Base-by-base conservation (phyloP, 352 stramenopile species). In the Pythium dissotocum region DNA sequence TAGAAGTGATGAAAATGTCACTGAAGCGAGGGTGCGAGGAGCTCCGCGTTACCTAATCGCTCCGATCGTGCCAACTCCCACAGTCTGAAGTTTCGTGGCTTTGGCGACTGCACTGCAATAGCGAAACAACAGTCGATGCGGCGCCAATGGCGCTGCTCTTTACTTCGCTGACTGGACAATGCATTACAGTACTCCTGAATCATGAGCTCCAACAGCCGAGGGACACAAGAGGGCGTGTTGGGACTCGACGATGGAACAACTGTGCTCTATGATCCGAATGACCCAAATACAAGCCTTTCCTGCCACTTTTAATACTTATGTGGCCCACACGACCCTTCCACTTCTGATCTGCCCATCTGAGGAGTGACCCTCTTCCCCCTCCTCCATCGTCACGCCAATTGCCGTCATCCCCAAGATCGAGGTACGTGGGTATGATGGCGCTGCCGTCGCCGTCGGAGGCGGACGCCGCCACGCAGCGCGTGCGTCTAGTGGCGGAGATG, bases 401-500 rank as follows among this genome's bases (percentile, higher is more conserved):
- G 28, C 28, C 53, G 5, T 6, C 18, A 42, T 38, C 28, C 13
- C 13, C 5, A 38, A 42, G 49, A 58, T 46, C 30, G 33, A 57
- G 51, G 18, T 16, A 33, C 26, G 40, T 26, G 16, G 14, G 28
- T 30, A 21, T 9, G 18, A 68, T 72, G 66, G 60, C 44, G n/a
- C 42, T 72, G 42, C 60, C 66, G 42, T 58, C 66, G 21, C 36
- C 56, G 33, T 52, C 53, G 4, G 80, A 83, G 71, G 81, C 81
- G 18, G 82, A 84, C 24, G 78, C 82, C 67, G 79, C 89, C 35
- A 82, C 78, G 48, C 74, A 82, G 56, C 81, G 83, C 52, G 82
- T 93, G 76, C 76, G 85, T 49, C 71, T 90, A 52, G 85, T 93
- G 67, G 85, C 85, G 24, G 80, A 93, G 64, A 93, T 91, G 74